Evolutionary conservation across 2,329 filamentous ascomycete species (phyloP).

Genomic region (Colletotrichum shisoi): DNA sequence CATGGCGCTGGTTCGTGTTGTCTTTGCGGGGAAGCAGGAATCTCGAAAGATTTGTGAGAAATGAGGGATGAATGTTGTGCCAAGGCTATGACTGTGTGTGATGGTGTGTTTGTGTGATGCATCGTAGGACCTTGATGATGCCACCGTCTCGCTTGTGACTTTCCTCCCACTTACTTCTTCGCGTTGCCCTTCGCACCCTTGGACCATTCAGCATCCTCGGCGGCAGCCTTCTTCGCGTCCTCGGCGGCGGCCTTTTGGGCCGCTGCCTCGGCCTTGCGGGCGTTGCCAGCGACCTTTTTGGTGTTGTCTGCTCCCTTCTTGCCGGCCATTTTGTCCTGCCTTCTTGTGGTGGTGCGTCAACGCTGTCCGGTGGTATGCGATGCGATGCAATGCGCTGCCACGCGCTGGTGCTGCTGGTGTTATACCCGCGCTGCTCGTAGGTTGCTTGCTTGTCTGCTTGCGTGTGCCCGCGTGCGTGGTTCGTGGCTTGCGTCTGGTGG

Average conservation of each 20-base stretch:
- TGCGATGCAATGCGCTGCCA: constrained; percentile 30
- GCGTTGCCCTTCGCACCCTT: constrained; percentile 84
- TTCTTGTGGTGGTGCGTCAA: constrained; percentile 12
- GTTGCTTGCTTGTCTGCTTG: constrained; percentile 4
- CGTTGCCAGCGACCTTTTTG: constrained; percentile 90
- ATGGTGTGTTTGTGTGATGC: constrained; percentile 9
- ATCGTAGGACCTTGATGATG: neutral
- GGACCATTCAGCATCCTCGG: constrained; percentile 79
- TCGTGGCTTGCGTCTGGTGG: constrained; percentile 30
- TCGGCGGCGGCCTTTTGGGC: constrained; percentile 78
- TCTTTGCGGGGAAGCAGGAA: constrained; percentile 18
- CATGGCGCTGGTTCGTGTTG: constrained; percentile 10
- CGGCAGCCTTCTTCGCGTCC: constrained; percentile 69
- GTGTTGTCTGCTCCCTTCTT: constrained; percentile 78
- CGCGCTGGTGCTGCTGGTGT: constrained; percentile 19
- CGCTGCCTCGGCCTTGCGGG: constrained; percentile 88
- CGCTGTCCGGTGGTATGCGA: constrained; percentile 1
- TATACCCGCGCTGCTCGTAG: constrained; percentile 21
- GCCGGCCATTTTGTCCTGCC: constrained; percentile 64
- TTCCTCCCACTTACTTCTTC: constrained; percentile 77
- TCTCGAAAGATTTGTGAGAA: constrained; percentile 10
- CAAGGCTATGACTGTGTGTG: constrained; percentile 6
- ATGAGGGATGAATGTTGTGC: constrained; percentile 14
- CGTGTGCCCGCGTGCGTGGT: constrained; percentile 20
- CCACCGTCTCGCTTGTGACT: neutral